phyloP scores from a whole-genome alignment of 148 eudicot species.

The Drosera capensis region DNA sequence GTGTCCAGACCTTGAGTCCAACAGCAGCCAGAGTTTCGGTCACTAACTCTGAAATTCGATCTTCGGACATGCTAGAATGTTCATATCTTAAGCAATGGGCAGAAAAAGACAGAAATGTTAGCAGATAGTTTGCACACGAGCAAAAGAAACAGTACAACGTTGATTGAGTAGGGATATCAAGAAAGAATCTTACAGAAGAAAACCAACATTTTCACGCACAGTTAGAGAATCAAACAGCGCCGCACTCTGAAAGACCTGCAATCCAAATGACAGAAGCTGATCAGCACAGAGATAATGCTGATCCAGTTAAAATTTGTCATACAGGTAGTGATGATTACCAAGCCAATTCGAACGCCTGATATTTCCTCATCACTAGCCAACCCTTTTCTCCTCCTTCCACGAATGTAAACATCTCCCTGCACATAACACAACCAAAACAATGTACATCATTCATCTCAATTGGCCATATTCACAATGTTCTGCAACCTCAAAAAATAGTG shows the following conservation, averaged over 20 bases:
- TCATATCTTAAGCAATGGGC: conserved; percentile 48
- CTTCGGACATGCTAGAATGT: conserved; percentile 62
- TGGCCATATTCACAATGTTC: neutral
- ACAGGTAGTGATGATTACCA: conserved; percentile 27
- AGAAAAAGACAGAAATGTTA: conserved; percentile 1
- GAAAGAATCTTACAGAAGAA: conserved; percentile 57
- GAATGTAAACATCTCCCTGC: conserved; percentile 75
- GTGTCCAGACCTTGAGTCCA: conserved; percentile 51
- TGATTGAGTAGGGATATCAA: neutral
- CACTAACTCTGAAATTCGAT: conserved; percentile 55
- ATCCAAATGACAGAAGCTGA: neutral
- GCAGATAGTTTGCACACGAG: neutral
- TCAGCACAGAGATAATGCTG: neutral
- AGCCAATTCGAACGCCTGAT: conserved; percentile 86
- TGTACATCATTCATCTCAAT: neutral
- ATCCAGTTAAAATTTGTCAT: neutral
- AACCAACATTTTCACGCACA: conserved; percentile 95
- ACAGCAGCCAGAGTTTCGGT: conserved; percentile 84
- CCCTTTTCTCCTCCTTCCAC: conserved; percentile 65
- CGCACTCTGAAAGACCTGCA: conserved; percentile 89
- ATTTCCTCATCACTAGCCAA: conserved; percentile 83
- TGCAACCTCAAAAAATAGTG: neutral
- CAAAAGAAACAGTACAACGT: neutral
- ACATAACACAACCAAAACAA: conserved; percentile 1
- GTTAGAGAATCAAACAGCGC: conserved; percentile 85